Percentiles rank a stretch among this genome's conserved stretches.
These are phyloP conservation scores for Trebouxia sp. DNA, from an alignment of 139 green algal genomes.

Conservation along the genomic window DNA sequence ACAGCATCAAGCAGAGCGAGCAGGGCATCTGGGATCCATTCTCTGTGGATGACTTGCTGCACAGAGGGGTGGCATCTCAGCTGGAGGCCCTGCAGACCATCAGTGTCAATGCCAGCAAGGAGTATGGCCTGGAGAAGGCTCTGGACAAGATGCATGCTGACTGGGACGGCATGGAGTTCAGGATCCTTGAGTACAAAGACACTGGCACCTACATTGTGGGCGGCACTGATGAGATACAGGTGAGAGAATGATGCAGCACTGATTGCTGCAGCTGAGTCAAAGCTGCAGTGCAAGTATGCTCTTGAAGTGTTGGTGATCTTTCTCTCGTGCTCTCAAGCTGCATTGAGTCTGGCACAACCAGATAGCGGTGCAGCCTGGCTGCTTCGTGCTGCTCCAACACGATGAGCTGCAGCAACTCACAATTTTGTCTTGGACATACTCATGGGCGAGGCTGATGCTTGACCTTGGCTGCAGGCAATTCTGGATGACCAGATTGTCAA, in stretches of 20 bases:
- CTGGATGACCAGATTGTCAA: conserved; percentile 84
- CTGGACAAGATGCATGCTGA: conserved; percentile 79
- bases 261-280: too few relatives aligned
- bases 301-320: too few relatives aligned
- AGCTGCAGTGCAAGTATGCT: background rate
- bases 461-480: conserved; percentile 51
- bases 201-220: conserved; percentile 83
- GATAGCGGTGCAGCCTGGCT: too few relatives aligned
- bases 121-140: conserved; percentile 73
- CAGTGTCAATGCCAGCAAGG: conserved; percentile 60
- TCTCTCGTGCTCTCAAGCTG: too few relatives aligned
- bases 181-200: conserved; percentile 76
- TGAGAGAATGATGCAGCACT: conserved; percentile 20
- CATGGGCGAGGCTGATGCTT: too few relatives aligned
- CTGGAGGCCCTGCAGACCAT: conserved; percentile 48
- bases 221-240: conserved; percentile 79
- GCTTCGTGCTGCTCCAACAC: too few relatives aligned
- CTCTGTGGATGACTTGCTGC: conserved; percentile 44
- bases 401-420: too few relatives aligned
- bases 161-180: conserved; percentile 78
- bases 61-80: conserved; percentile 42
- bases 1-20: conserved; percentile 30
- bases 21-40: conserved; percentile 38
- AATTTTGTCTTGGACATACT: too few relatives aligned
- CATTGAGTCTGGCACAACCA: too few relatives aligned